Evolutionary conservation across 1,139 yeast genomes (phyloP).

Genomic region (Hansenula lynferdii): DNA sequence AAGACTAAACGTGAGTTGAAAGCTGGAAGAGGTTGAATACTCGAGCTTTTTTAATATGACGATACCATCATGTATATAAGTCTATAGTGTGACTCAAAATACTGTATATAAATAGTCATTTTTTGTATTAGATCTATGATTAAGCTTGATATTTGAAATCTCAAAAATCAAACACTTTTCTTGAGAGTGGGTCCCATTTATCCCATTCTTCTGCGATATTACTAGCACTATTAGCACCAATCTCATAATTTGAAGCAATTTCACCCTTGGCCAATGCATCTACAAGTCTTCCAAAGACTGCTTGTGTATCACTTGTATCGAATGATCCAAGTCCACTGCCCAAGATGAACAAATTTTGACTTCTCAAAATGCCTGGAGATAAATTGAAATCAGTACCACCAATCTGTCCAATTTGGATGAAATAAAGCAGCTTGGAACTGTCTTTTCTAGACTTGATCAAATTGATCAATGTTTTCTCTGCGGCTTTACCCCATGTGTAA

Average conservation of each 20-base stretch:
- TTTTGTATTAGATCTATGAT: too few species aligned
- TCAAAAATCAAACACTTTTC: conserved; percentile 6
- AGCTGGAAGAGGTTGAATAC: not conserved
- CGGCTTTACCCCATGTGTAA: conserved; percentile 9
- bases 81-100: too few species aligned
- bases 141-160: too few species aligned
- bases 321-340: conserved; percentile 26
- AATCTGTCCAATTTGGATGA: conserved; percentile 24
- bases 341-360: conserved; percentile 19
- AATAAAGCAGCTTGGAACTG: conserved; percentile 12
- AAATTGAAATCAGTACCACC: conserved; percentile 17
- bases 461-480: not conserved
- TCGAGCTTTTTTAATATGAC: too few species aligned
- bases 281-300: conserved; percentile 4
- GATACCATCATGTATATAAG: too few species aligned
- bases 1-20: not conserved
- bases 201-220: conserved; percentile 7
- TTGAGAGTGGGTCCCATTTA: conserved; percentile 5
- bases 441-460: conserved; percentile 5
- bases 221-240: not conserved
- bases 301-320: conserved; percentile 2
- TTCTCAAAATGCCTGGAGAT: conserved; percentile 17
- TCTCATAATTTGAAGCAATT: not conserved
- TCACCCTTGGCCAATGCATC: conserved; percentile 1
- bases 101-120: not conserved